Percentiles rank a stretch among this genome's conserved stretches.
These are phyloP conservation scores for Lonicera japonica DNA, from an alignment of 129 eudicot species.

Conservation along the genomic window DNA sequence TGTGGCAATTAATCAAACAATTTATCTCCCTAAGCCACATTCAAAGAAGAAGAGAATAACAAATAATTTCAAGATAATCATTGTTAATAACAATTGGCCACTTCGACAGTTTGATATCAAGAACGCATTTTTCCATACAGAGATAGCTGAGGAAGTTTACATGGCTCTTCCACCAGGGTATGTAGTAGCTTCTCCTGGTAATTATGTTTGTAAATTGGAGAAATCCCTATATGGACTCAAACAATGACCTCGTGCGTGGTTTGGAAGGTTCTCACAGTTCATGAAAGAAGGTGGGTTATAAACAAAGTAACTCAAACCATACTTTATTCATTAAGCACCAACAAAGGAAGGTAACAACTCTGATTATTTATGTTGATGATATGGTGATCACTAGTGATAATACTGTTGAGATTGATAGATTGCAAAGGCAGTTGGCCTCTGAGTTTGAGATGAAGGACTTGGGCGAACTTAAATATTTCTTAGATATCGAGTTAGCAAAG, in stretches of 20 bases:
- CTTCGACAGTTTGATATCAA: background rate
- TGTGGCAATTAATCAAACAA: too few species aligned
- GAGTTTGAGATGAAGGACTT: too few species aligned
- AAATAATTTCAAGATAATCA: too few species aligned
- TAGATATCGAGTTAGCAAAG: too few species aligned
- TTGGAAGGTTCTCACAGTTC: background rate
- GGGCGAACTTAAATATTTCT: too few species aligned
- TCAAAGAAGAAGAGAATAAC: too few species aligned
- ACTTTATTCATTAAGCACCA: background rate
- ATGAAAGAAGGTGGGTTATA: background rate
- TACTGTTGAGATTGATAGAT: too few species aligned
- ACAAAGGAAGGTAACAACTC: background rate
- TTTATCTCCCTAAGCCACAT: too few species aligned
- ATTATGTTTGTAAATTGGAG: background rate
- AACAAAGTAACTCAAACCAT: background rate
- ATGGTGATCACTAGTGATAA: too few species aligned
- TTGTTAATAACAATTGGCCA: too few species aligned
- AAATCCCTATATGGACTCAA: conserved; percentile 4
- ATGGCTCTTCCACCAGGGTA: conserved; percentile 5
- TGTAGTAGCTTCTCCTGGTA: background rate
- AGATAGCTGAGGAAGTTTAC: background rate
- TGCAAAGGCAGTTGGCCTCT: too few species aligned
- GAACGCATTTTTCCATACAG: background rate
- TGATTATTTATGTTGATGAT: too few species aligned
- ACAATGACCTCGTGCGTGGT: background rate